Evolutionary conservation across 179 eudicot species (phyloP).

Genomic region (Heliamphora pulchella): DNA sequence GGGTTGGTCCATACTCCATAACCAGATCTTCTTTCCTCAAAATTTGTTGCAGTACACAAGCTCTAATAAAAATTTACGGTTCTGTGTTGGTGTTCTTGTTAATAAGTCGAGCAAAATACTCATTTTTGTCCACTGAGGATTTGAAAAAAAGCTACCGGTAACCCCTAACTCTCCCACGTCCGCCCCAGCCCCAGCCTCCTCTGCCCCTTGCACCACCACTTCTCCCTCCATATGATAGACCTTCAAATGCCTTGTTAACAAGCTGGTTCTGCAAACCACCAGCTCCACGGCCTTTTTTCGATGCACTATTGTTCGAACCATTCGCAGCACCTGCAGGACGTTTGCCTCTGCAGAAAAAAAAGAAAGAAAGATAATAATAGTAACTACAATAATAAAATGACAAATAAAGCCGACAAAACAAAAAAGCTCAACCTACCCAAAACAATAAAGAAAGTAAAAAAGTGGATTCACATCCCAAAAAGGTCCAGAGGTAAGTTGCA

Average conservation of each 20-base stretch:
- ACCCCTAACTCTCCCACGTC: slow-evolving; percentile 46
- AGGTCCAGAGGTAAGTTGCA: too few species aligned
- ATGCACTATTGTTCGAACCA: slow-evolving; percentile 34
- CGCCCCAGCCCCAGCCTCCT: slow-evolving; percentile 33
- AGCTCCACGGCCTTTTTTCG: slow-evolving; percentile 42
- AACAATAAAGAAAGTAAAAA: too few species aligned
- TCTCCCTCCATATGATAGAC: slow-evolving; percentile 26
- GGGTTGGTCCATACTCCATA: not conserved
- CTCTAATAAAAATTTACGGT: too few species aligned
- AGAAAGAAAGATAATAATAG: not conserved
- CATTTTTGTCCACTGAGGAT: too few species aligned
- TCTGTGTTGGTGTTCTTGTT: not conserved
- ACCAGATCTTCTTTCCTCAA: too few species aligned
- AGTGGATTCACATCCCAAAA: not conserved
- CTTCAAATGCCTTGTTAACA: slow-evolving; percentile 37
- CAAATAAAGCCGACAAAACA: not conserved
- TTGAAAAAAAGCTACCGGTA: slow-evolving; percentile 15
- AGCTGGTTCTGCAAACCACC: slow-evolving; percentile 37
- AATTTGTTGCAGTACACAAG: not conserved
- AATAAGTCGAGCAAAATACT: not conserved
- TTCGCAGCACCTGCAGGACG: slow-evolving; percentile 48
- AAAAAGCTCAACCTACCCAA: not conserved
- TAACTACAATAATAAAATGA: not conserved
- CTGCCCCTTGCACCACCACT: slow-evolving; percentile 26
- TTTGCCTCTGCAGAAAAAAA: slow-evolving; percentile 37